phyloP scores from a whole-genome alignment of 179 eudicot genomes.

The Patellifolia procumbens region DNA sequence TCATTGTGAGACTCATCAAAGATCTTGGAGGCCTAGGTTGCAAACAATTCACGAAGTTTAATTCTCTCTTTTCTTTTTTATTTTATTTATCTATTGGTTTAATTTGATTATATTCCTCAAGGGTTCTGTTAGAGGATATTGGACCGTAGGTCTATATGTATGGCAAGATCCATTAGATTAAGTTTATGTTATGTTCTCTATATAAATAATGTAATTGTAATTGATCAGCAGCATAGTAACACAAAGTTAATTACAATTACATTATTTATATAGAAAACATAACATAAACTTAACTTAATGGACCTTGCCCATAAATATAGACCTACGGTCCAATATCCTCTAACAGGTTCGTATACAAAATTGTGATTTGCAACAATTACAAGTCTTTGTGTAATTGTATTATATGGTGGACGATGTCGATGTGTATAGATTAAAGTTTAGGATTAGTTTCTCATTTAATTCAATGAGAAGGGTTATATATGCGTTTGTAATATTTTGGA shows the following conservation, averaged over 20 bases:
- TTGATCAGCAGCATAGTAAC: too few relatives aligned
- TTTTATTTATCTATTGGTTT: neutral
- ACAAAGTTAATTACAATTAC: too few relatives aligned
- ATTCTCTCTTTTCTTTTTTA: neutral
- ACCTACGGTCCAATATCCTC: too few relatives aligned
- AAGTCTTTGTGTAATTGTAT: neutral
- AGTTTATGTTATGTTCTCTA: too few relatives aligned
- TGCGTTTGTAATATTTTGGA: too few relatives aligned
- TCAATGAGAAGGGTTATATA: neutral
- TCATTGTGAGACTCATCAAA: slow-evolving; percentile 32
- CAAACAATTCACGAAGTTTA: slow-evolving; percentile 49
- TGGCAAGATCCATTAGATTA: too few relatives aligned
- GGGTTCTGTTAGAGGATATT: too few relatives aligned
- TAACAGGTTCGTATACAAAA: neutral
- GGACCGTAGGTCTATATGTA: too few relatives aligned
- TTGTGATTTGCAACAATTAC: neutral
- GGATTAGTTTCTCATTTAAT: neutral
- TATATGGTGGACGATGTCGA: neutral
- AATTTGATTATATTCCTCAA: neutral
- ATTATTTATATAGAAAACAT: too few relatives aligned
- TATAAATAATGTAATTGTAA: too few relatives aligned
- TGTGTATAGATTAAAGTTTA: neutral
- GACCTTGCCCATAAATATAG: too few relatives aligned
- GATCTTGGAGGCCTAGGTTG: slow-evolving; percentile 49
- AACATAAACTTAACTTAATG: too few relatives aligned